Percentiles rank a stretch among this genome's conserved stretches.
Evolutionary conservation across 169 alveolate genomes (phyloP).

Genomic region (Haemoproteus tartakovskyi): DNA sequence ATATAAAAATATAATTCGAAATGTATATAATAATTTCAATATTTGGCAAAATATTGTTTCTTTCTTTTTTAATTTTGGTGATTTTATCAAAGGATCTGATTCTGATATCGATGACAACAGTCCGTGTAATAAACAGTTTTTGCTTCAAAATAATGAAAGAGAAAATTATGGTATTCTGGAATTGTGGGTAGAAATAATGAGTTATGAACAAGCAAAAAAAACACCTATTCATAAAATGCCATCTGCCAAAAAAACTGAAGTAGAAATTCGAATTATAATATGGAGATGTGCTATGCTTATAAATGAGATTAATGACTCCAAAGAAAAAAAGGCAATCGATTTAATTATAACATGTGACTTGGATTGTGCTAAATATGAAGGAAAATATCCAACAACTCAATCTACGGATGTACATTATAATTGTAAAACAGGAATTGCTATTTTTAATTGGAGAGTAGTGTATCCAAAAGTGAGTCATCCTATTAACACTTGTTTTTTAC

Average conservation of each 20-base stretch:
- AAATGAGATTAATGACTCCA: constrained; percentile 50
- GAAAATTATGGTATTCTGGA: constrained; percentile 72
- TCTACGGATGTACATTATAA: constrained; percentile 89
- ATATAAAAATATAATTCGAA: constrained; percentile 34
- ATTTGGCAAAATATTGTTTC: constrained; percentile 54
- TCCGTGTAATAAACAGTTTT: not conserved
- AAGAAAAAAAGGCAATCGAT: constrained; percentile 74
- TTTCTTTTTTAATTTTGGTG: constrained; percentile 35
- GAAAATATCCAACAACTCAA: constrained; percentile 75
- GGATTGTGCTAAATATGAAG: constrained; percentile 85
- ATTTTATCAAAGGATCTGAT: constrained; percentile 3
- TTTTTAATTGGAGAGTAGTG: constrained; percentile 90
- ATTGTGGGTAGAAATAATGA: constrained; percentile 85
- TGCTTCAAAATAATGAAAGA: constrained; percentile 7
- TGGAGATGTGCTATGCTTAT: constrained; percentile 71
- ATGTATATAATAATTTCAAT: constrained; percentile 38
- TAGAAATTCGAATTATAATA: constrained; percentile 78
- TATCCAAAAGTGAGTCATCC: constrained; percentile 85
- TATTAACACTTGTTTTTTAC: constrained; percentile 86
- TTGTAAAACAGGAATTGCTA: constrained; percentile 85
- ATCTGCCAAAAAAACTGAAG: constrained; percentile 79
- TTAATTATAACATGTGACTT: constrained; percentile 75
- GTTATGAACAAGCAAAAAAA: constrained; percentile 75
- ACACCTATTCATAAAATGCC: constrained; percentile 77
- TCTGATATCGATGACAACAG: not conserved